Base-by-base conservation (phyloP, 176 grass and related monocot genomes). In the Eragrostis nindensis region DNA sequence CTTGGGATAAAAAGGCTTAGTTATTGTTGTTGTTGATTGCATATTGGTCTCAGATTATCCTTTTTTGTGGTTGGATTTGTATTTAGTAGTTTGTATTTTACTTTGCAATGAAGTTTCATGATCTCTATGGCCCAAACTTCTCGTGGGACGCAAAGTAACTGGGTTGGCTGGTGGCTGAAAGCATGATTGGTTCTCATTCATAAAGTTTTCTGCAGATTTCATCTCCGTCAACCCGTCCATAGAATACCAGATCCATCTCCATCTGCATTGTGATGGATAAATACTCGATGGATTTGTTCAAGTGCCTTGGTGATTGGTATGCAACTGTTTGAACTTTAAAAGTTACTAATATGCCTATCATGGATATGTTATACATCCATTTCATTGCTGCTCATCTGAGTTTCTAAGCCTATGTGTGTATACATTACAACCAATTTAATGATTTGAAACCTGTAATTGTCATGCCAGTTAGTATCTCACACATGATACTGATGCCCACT, bases 221-320 rank as follows among this genome's bases (percentile, higher is more conserved):
- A 81, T 68, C 77, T 65, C 19, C n/a, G 43, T 85, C 46, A 79
- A 53, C 40, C 32, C 0, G 0, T 26, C 77, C 46, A 45, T 62
- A 41, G 19, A 50, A 22, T 25, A 41, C 32, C 19, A 73, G 43
- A 11, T 69, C 66, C 80, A 74, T 73, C 52, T 87, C 74, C 48
- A 40, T 61, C 66, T 29, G 76, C 57, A 62, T 87, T 61, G 57
- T 70, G 75, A 50, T 25, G 76, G 80, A 80, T 75, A 50, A 59
- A 72, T 80, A 61, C 76, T 74, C 70, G 54, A 25, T n/a, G 74
- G 55, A 39, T 71, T 85, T 76, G 1, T 76, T 76, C 40, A 64
- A 66, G 80, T 79, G 68, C 57, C 40, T 78, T 77, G 66, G 80
- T 74, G 68, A 78, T 83, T 9, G 84, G 77, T 81, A 86, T 62